phyloP scores from a whole-genome alignment of 2,329 filamentous ascomycete genomes.

The Neonectria punicea region DNA sequence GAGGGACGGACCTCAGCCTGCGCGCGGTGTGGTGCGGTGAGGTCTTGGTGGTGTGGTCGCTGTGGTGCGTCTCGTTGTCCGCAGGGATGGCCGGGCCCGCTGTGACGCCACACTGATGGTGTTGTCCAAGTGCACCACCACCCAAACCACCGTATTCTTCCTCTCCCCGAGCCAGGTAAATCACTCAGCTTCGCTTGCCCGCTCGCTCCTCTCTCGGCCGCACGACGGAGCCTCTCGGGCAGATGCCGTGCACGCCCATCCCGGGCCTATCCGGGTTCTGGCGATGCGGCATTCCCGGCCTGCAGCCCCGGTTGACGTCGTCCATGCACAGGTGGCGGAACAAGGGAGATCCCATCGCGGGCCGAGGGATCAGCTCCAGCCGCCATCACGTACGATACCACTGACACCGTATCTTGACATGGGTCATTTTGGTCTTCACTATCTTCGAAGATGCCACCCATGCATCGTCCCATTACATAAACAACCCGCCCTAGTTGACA shows the following conservation, averaged over 20 bases:
- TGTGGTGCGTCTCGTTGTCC: not conserved
- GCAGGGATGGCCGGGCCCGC: slow-evolving; percentile 4
- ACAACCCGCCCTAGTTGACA: not conserved
- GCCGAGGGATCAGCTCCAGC: slow-evolving; percentile 10
- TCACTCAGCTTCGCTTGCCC: slow-evolving; percentile 9
- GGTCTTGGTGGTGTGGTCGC: slow-evolving; percentile 1
- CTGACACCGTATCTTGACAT: not conserved
- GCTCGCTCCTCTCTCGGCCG: not conserved
- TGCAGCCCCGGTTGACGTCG: slow-evolving; percentile 6
- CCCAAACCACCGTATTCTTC: not conserved
- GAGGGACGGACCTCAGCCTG: not conserved
- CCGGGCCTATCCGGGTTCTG: slow-evolving; percentile 25
- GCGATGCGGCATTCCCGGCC: slow-evolving; percentile 20
- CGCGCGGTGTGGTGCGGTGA: slow-evolving; percentile 2
- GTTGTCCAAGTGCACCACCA: not conserved
- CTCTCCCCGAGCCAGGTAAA: not conserved
- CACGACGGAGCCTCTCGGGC: slow-evolving; percentile 8
- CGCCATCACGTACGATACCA: not conserved
- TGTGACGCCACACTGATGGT: slow-evolving; percentile 2
- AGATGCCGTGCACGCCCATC: slow-evolving; percentile 16
- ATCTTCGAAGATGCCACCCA: not conserved
- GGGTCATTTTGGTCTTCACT: not conserved
- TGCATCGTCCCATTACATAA: not conserved
- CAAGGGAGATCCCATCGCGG: slow-evolving; percentile 15
- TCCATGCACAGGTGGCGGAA: not conserved